Conservation (phyloP, 768 basidiomycete genomes). For the Collybiopsis luxurians region DNA sequence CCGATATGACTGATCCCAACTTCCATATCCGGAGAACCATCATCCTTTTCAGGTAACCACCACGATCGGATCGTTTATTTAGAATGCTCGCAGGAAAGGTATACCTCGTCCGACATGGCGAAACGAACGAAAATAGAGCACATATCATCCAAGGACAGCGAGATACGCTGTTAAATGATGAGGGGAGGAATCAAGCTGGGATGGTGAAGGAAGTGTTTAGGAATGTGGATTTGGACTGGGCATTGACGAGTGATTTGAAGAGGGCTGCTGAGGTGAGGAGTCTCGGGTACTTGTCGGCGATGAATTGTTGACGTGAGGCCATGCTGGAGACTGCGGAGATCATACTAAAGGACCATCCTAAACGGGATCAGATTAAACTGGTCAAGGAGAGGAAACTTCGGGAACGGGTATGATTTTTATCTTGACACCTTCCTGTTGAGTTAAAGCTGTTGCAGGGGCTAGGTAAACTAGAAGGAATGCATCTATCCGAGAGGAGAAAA, state of each 20-base stretch:
- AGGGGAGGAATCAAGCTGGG: slow-evolving; percentile 57
- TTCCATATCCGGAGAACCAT: too few relatives aligned
- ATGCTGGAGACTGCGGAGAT: slow-evolving; percentile 58
- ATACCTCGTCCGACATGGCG: slow-evolving; percentile 75
- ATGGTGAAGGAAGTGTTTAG: slow-evolving; percentile 53
- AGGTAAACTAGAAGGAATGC: slow-evolving; percentile 58
- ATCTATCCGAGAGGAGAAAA: slow-evolving; percentile 1
- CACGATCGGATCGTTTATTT: not conserved
- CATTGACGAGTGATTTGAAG: slow-evolving; percentile 69
- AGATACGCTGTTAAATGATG: slow-evolving; percentile 64
- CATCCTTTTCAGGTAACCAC: too few relatives aligned
- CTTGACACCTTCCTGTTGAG: too few relatives aligned
- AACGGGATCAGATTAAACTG: slow-evolving; percentile 29
- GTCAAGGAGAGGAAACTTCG: slow-evolving; percentile 47
- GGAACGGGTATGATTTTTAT: slow-evolving; percentile 70
- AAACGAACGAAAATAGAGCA: slow-evolving; percentile 66
- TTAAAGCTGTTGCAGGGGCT: slow-evolving; percentile 42
- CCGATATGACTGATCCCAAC: too few relatives aligned
- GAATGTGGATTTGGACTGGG: slow-evolving; percentile 51
- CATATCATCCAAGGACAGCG: slow-evolving; percentile 74
- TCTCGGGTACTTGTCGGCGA: not conserved
- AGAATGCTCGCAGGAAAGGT: slow-evolving; percentile 39
- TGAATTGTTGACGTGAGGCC: not conserved
- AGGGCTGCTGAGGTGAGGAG: slow-evolving; percentile 61
- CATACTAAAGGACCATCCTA: slow-evolving; percentile 54